Evolutionary conservation across 2,329 filamentous ascomycete species (phyloP).

Genomic region (Claviceps maximensis): DNA sequence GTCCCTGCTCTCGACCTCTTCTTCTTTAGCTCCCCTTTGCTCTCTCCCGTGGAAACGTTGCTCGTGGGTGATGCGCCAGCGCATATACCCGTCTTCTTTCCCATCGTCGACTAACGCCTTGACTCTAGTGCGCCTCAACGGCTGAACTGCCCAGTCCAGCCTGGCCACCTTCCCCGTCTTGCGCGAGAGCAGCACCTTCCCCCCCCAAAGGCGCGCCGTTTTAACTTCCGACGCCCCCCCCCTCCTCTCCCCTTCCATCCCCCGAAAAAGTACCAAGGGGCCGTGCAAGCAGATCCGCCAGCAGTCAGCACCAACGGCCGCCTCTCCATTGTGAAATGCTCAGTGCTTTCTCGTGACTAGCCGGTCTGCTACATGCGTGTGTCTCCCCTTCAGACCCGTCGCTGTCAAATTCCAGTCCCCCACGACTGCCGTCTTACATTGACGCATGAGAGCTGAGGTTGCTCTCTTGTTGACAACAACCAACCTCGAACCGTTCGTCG

Average conservation of each 20-base stretch:
- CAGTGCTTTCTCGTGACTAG: neutral
- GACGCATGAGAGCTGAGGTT: neutral
- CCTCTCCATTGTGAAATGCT: neutral
- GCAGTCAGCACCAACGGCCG: neutral
- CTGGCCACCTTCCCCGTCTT: neutral
- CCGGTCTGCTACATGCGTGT: neutral
- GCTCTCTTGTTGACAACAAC: neutral
- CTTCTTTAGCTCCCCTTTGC: neutral
- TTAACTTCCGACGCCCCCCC: neutral
- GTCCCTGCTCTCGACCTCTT: neutral
- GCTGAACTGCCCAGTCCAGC: neutral
- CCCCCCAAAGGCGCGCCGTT: neutral
- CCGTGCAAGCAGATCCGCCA: neutral
- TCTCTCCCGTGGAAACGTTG: neutral
- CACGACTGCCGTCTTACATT: neutral
- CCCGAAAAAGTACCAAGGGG: neutral
- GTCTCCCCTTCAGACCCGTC: neutral
- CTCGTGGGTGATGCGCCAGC: constrained; percentile 1
- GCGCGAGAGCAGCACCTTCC: neutral
- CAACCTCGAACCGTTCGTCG: neutral
- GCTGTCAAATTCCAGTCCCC: neutral
- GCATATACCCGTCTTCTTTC: neutral
- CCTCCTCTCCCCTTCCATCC: neutral
- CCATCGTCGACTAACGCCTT: neutral
- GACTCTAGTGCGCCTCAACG: neutral